Evolutionary conservation across 768 basidiomycete species (phyloP).

Genomic region (Wakefieldia striispora): DNA sequence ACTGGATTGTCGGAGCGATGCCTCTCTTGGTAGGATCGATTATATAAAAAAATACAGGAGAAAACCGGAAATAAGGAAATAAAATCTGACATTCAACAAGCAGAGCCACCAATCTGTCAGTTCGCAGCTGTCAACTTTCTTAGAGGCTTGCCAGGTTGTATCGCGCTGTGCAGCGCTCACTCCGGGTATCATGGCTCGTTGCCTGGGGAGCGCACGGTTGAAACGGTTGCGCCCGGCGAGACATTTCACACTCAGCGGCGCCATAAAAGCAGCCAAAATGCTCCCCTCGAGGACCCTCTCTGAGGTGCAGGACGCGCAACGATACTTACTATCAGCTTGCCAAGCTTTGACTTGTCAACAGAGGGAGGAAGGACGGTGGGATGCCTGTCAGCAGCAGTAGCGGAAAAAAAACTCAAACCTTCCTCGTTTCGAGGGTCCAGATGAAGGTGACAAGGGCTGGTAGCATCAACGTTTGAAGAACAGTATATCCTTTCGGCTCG

Average conservation of each 20-base stretch:
- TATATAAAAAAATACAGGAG: slow-evolving; percentile 1
- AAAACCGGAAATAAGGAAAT: background rate
- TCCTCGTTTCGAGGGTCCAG: slow-evolving; percentile 4
- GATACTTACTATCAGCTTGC: too few species aligned
- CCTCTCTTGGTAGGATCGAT: slow-evolving; percentile 3
- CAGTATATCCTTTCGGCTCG: slow-evolving; percentile 1
- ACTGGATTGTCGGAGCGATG: slow-evolving; percentile 8
- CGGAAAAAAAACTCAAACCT: background rate
- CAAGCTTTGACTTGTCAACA: background rate
- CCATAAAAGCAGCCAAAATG: too few species aligned
- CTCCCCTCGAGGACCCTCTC: too few species aligned
- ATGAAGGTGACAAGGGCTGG: slow-evolving; percentile 6
- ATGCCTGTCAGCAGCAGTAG: background rate
- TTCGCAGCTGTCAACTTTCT: background rate
- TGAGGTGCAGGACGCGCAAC: too few species aligned
- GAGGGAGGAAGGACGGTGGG: background rate
- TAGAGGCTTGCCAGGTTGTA: background rate
- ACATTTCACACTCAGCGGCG: slow-evolving; percentile 20
- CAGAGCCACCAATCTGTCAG: too few species aligned
- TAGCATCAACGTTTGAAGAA: background rate
- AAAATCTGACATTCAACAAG: background rate
- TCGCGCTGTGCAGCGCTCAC: background rate
- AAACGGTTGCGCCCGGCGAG: background rate
- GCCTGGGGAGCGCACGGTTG: too few species aligned
- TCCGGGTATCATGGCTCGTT: too few species aligned